Evolutionary conservation across 2,329 filamentous ascomycete genomes (phyloP).

Genomic region (Tolypocladium album): DNA sequence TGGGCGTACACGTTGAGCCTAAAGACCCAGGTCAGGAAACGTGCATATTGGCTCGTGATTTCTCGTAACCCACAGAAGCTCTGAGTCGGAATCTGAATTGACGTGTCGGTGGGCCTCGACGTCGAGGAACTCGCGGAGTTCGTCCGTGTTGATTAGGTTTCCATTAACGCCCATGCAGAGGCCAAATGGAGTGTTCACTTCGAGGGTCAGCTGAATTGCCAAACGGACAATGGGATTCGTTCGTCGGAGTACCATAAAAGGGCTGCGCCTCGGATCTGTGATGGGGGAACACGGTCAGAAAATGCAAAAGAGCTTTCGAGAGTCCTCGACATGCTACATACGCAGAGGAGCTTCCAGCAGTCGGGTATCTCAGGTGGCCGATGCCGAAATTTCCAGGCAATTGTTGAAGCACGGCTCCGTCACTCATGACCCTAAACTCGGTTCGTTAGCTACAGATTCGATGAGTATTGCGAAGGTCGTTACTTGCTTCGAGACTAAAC

Average conservation of each 20-base stretch:
- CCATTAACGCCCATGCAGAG: conserved; percentile 44
- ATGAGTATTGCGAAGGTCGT: neutral
- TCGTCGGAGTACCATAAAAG: neutral
- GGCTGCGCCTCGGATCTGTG: no score
- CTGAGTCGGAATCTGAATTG: conserved; percentile 83
- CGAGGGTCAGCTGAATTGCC: no score
- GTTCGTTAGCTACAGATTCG: neutral
- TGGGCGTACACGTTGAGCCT: conserved; percentile 74
- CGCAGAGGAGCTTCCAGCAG: conserved; percentile 62
- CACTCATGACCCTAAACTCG: conserved; percentile 54
- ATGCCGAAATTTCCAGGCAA: conserved; percentile 68
- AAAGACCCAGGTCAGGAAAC: no score
- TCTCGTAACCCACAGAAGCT: conserved; percentile 25
- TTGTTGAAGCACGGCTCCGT: conserved; percentile 54
- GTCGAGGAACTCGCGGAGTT: conserved; percentile 62
- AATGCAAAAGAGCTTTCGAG: neutral
- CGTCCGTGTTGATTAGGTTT: conserved; percentile 69
- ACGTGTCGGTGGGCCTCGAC: conserved; percentile 73
- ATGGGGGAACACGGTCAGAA: no score
- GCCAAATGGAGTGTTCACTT: no score
- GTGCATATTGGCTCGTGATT: no score
- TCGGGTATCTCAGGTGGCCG: conserved; percentile 80
- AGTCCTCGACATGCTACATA: conserved; percentile 9
- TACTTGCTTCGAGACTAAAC: conserved; percentile 43
- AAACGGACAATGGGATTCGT: neutral